Conservation (phyloP, 352 stramenopile species). For the Globisporangium carolinianum region DNA sequence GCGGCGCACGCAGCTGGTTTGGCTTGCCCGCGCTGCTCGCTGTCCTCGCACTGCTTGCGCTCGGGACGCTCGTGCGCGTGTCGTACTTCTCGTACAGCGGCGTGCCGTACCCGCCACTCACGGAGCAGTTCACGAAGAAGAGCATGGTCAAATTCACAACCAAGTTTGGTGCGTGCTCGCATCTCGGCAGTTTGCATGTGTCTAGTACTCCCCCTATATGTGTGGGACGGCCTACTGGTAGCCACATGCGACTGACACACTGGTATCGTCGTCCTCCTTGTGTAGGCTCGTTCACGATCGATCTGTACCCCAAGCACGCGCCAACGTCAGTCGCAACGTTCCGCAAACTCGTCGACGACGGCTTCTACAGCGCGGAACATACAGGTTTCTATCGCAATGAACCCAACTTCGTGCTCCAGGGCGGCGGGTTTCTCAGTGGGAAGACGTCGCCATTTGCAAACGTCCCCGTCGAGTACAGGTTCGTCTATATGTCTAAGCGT, state of each 20-base stretch:
- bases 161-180: slow-evolving; percentile 42
- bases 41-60: slow-evolving; percentile 38
- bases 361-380: slow-evolving; percentile 56
- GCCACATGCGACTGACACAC: neutral
- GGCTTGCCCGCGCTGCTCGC: slow-evolving; percentile 31
- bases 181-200: neutral
- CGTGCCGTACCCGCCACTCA: slow-evolving; percentile 32
- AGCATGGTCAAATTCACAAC: slow-evolving; percentile 78
- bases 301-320: slow-evolving; percentile 74
- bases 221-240: too few species aligned
- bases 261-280: neutral
- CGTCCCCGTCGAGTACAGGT: slow-evolving; percentile 74
- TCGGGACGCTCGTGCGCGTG: slow-evolving; percentile 56
- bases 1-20: slow-evolving; percentile 23
- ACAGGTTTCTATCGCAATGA: slow-evolving; percentile 84
- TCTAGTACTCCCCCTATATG: too few species aligned
- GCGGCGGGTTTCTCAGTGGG: slow-evolving; percentile 61
- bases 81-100: slow-evolving; percentile 53
- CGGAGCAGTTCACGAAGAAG: slow-evolving; percentile 67
- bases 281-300: slow-evolving; percentile 60
- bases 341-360: slow-evolving; percentile 48
- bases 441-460: slow-evolving; percentile 64
- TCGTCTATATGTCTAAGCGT: neutral
- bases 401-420: slow-evolving; percentile 73
- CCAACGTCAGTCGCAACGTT: slow-evolving; percentile 71